phyloP scores from a whole-genome alignment of 2,329 filamentous ascomycete species.

The Pseudogymnoascus sp. region DNA sequence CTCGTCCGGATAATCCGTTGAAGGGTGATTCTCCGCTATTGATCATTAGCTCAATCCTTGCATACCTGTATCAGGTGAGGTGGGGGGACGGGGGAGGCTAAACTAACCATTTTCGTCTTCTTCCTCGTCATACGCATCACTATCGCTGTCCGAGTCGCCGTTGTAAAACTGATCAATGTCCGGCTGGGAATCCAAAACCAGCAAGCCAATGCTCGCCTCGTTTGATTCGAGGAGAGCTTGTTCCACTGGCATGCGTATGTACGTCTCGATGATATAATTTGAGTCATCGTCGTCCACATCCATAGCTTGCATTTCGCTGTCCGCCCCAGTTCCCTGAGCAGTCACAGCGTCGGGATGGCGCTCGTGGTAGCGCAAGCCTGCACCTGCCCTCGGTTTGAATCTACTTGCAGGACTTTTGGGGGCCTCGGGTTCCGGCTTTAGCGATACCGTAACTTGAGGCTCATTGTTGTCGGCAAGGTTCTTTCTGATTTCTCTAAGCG shows the following conservation, averaged over 20 bases:
- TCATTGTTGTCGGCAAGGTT: constrained; percentile 36
- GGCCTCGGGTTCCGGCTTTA: constrained; percentile 8
- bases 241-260: constrained; percentile 52
- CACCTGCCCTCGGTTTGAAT: constrained; percentile 48
- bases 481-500: constrained; percentile 50
- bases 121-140: constrained; percentile 48
- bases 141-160: constrained; percentile 51
- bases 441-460: constrained; percentile 14
- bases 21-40: constrained; percentile 70
- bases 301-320: constrained; percentile 29
- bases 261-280: constrained; percentile 59
- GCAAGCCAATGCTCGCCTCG: constrained; percentile 39
- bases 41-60: constrained; percentile 14
- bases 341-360: constrained; percentile 41
- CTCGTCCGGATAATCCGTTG: constrained; percentile 73
- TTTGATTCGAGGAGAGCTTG: constrained; percentile 41
- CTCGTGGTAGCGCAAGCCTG: constrained; percentile 47
- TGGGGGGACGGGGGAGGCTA: background rate
- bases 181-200: constrained; percentile 28
- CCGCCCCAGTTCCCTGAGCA: constrained; percentile 19
- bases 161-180: constrained; percentile 52
- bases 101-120: constrained; percentile 58
- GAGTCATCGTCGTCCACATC: constrained; percentile 41
- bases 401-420: constrained; percentile 27
- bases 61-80: background rate